Evolutionary conservation across 345 rosid genomes (phyloP).

Genomic region (Brassica carinata): DNA sequence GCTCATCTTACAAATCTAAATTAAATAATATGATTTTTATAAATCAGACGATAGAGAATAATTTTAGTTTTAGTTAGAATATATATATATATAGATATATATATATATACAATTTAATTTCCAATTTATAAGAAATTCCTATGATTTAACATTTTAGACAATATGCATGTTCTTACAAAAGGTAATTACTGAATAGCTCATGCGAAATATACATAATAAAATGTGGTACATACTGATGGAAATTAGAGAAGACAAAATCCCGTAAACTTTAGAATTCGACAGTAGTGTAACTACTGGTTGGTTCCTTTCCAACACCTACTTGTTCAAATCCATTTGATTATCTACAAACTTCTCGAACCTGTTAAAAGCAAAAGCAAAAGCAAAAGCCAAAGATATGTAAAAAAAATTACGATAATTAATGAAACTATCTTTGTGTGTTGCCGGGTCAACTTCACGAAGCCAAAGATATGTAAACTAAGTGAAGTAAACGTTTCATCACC

Average conservation of each 20-base stretch:
- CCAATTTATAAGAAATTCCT: neutral
- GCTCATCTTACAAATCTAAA: neutral
- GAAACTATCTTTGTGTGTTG: conserved; percentile 13
- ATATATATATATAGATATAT: neutral
- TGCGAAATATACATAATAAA: neutral
- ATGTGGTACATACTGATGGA: neutral
- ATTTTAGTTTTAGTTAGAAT: neutral
- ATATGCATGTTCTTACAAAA: neutral
- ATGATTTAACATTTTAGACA: neutral
- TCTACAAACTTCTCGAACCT: neutral
- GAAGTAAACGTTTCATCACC: conserved; percentile 4
- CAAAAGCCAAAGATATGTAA: too few relatives aligned
- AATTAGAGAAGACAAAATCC: neutral
- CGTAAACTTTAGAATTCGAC: neutral
- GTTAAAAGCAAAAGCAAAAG: neutral
- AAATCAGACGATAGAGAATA: neutral
- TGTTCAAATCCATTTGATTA: neutral
- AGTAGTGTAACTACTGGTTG: neutral
- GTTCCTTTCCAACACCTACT: neutral
- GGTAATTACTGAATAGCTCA: neutral
- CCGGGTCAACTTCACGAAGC: conserved; percentile 20
- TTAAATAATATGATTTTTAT: neutral
- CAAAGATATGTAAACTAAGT: neutral
- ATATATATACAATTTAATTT: neutral
- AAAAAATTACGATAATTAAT: neutral